phyloP scores from a whole-genome alignment of 495 filamentous ascomycete species.

The Neurospora cerealis region DNA sequence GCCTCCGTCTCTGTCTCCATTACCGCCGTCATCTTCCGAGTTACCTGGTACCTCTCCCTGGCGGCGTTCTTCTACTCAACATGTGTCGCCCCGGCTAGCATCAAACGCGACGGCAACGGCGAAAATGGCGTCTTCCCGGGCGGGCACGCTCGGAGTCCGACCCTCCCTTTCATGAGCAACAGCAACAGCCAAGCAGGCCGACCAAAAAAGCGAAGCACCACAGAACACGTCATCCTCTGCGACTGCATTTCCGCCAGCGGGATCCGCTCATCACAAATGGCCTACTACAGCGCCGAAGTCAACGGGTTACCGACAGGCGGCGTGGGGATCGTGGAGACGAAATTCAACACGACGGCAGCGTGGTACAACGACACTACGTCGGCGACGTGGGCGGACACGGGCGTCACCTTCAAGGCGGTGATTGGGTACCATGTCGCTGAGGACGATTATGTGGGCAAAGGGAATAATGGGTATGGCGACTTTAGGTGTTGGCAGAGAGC shows the following conservation, averaged over 20 bases:
- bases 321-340: background rate
- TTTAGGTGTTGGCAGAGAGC: slow-evolving; percentile 30
- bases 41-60: background rate
- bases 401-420: slow-evolving; percentile 15
- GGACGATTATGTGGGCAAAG: slow-evolving; percentile 25
- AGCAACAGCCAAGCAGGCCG: background rate
- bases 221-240: background rate
- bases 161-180: background rate
- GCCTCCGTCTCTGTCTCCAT: background rate
- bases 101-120: background rate
- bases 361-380: background rate
- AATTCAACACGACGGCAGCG: background rate
- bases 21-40: background rate
- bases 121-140: background rate
- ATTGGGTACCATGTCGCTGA: slow-evolving; percentile 21
- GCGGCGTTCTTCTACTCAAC: background rate
- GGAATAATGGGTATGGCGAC: slow-evolving; percentile 25
- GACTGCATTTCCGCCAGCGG: background rate
- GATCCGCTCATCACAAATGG: background rate
- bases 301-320: background rate
- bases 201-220: background rate
- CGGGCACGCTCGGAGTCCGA: background rate
- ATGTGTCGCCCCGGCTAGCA: background rate
- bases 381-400: background rate
- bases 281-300: background rate